These are phyloP conservation scores for Exophiala sideris DNA, from an alignment of 2,329 filamentous ascomycete species.

Conservation along the genomic window DNA sequence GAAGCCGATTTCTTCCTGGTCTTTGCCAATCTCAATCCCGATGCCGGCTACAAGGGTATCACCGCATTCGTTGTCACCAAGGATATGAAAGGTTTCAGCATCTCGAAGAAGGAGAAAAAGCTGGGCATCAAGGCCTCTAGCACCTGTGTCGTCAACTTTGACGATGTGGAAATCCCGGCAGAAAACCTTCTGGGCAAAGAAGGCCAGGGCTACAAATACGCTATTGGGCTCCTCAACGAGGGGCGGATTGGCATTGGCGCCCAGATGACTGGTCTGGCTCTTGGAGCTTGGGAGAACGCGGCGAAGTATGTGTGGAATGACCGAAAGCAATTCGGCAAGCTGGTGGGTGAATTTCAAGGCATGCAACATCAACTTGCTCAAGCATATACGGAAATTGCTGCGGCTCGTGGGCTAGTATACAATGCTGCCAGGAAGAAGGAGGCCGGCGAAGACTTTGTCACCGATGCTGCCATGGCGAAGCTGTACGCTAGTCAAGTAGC, in stretches of 20 bases:
- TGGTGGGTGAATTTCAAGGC: conserved; percentile 95
- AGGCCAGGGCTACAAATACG: conserved; percentile 96
- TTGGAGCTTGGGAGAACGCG: conserved; percentile 94
- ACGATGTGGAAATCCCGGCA: conserved; percentile 87
- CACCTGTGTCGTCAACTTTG: conserved; percentile 96
- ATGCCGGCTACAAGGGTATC: conserved; percentile 94
- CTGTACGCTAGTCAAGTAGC: conserved; percentile 92
- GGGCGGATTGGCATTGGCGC: conserved; percentile 96
- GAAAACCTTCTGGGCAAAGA: conserved; percentile 84
- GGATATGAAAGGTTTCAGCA: conserved; percentile 79
- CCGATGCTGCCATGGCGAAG: conserved; percentile 97
- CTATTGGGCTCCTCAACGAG: conserved; percentile 90
- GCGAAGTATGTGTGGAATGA: conserved; percentile 97
- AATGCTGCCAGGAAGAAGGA: conserved; percentile 98
- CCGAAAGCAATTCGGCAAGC: conserved; percentile 89
- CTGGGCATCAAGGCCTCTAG: conserved; percentile 92
- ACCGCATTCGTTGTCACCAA: conserved; percentile 95
- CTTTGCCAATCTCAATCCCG: conserved; percentile 90
- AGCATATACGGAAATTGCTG: conserved; percentile 87
- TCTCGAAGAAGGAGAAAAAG: conserved; percentile 99
- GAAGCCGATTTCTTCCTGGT: conserved; percentile 96
- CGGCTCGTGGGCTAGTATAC: conserved; percentile 87
- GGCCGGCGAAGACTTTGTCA: conserved; percentile 89
- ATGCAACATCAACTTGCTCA: conserved; percentile 99
- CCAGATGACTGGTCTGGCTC: conserved; percentile 95